Conservation (phyloP, 164 flowering plant genomes). For the Dillenia turbinata region DNA sequence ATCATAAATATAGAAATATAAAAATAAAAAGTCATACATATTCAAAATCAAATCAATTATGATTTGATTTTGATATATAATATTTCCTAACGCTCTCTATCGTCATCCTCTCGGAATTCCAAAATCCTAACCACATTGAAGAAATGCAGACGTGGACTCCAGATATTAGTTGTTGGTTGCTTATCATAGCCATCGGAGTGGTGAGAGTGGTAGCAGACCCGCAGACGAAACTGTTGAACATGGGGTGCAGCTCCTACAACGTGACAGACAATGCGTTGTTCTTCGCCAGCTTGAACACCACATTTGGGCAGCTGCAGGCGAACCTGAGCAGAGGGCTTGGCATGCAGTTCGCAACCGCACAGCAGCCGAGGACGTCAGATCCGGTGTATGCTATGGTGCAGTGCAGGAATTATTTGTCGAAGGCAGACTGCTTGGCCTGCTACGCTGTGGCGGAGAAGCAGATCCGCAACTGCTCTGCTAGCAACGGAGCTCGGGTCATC, state of each 20-base stretch:
- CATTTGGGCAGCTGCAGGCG: constrained; percentile 10
- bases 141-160: too few relatives aligned
- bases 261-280: constrained; percentile 13
- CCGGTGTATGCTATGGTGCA: constrained; percentile 39
- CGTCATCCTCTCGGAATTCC: too few relatives aligned
- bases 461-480: constrained; percentile 35
- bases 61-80: too few relatives aligned
- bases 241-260: constrained; percentile 30
- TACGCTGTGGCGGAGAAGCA: constrained; percentile 19
- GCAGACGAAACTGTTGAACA: constrained; percentile 17
- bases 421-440: constrained; percentile 37
- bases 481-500: constrained; percentile 36
- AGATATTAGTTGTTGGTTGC: too few relatives aligned
- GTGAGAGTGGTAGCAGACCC: constrained; percentile 9
- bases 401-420: constrained; percentile 41
- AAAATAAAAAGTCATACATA: too few relatives aligned
- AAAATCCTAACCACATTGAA: too few relatives aligned
- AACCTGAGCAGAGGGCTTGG: neutral
- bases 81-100: too few relatives aligned
- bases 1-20: too few relatives aligned
- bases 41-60: too few relatives aligned
- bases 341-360: constrained; percentile 32
- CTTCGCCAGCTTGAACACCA: constrained; percentile 18
- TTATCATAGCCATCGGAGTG: too few relatives aligned
- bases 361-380: constrained; percentile 18